phyloP scores from a whole-genome alignment of 768 basidiomycete genomes.

The Kwoniella newhampshirensis region DNA sequence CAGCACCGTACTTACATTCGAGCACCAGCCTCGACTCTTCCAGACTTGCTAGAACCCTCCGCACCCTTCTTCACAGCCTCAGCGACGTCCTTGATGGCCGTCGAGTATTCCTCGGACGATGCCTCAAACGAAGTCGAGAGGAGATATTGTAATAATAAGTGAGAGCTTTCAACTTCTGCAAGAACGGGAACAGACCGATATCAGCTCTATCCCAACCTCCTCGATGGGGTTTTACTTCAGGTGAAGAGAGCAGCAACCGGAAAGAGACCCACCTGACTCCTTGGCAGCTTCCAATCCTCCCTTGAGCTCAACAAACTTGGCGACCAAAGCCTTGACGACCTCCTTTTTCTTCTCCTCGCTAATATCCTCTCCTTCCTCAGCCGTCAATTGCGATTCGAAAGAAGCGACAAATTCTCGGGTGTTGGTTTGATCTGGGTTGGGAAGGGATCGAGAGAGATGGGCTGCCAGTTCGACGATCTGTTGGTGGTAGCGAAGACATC shows the following conservation, averaged over 20 bases:
- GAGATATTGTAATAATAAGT: slow-evolving; percentile 43
- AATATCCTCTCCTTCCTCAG: slow-evolving; percentile 30
- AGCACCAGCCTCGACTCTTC: slow-evolving; percentile 40
- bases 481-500: background rate
- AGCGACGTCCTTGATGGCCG: slow-evolving; percentile 25
- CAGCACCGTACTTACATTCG: slow-evolving; percentile 50
- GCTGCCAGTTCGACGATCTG: slow-evolving; percentile 47
- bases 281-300: slow-evolving; percentile 46
- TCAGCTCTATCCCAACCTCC: slow-evolving; percentile 2
- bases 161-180: slow-evolving; percentile 46
- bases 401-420: slow-evolving; percentile 34
- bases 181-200: too few species aligned
- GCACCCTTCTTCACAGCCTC: slow-evolving; percentile 40
- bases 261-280: slow-evolving; percentile 47
- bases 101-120: slow-evolving; percentile 27
- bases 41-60: slow-evolving; percentile 28
- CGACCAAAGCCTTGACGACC: slow-evolving; percentile 42
- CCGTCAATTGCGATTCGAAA: slow-evolving; percentile 32
- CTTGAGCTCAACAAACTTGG: slow-evolving; percentile 35
- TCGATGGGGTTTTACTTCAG: too few species aligned
- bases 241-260: too few species aligned
- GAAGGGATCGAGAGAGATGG: slow-evolving; percentile 44
- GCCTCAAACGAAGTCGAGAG: slow-evolving; percentile 33
- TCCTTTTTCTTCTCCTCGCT: slow-evolving; percentile 32
- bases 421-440: slow-evolving; percentile 35